These are phyloP conservation scores for Hygrophorus pudorinus DNA, from an alignment of 768 basidiomycete species.

Conservation along the genomic window DNA sequence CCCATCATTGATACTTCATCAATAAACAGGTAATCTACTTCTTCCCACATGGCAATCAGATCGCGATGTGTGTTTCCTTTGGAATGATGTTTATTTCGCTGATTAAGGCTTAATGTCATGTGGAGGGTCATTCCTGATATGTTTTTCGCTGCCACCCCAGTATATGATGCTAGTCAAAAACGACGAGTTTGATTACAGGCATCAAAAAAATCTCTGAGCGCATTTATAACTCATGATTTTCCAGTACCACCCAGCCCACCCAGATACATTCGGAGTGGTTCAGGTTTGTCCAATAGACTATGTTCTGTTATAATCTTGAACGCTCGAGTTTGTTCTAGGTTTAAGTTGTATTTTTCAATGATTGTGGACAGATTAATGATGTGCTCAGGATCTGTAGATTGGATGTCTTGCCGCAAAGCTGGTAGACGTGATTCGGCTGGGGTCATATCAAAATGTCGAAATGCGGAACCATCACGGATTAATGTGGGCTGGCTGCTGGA, in stretches of 20 bases:
- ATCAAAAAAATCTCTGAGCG: constrained; percentile 22
- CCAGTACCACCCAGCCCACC: too few relatives aligned
- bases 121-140: constrained; percentile 32
- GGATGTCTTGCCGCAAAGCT: constrained; percentile 1
- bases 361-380: constrained; percentile 12
- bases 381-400: background rate
- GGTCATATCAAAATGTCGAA: background rate
- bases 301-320: constrained; percentile 23
- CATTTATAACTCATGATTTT: constrained; percentile 26
- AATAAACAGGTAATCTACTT: too few relatives aligned
- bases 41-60: too few relatives aligned
- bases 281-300: constrained; percentile 3
- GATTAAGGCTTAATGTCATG: constrained; percentile 17
- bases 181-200: constrained; percentile 11
- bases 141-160: too few relatives aligned
- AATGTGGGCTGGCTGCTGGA: background rate
- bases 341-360: constrained; percentile 19
- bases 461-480: constrained; percentile 4
- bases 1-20: too few relatives aligned
- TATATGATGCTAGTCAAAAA: constrained; percentile 23
- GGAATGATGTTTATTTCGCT: constrained; percentile 3
- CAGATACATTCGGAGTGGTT: constrained; percentile 27
- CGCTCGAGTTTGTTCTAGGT: constrained; percentile 22
- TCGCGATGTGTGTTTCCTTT: constrained; percentile 9
- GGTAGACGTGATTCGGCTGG: background rate